A percentile compares a stretch with the other conserved stretches of the same genome.
Evolutionary conservation across 129 eudicot genomes (phyloP).

Genomic region (Tanacetum coccineum): DNA sequence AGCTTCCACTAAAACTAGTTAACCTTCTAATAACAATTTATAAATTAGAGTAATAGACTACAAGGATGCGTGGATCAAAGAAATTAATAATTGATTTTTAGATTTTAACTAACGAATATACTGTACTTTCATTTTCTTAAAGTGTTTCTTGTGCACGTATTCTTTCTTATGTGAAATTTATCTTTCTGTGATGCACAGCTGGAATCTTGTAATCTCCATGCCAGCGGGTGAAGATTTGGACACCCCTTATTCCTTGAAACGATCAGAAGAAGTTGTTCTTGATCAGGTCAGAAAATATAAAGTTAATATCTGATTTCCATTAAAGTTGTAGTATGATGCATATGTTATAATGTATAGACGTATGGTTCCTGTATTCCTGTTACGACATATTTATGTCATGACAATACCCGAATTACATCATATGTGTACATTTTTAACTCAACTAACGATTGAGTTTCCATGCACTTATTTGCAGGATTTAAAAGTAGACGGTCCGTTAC

Average conservation of each 20-base stretch:
- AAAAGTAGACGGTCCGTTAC: constrained; percentile 45
- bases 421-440: no score
- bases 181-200: constrained; percentile 48
- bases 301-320: background rate
- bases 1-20: no score
- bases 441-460: background rate
- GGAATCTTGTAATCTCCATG: constrained; percentile 71
- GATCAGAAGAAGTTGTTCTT: constrained; percentile 52
- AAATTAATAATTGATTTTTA: background rate
- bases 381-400: no score
- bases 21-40: no score
- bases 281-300: constrained; percentile 57
- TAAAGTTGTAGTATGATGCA: background rate
- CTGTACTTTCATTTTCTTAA: background rate
- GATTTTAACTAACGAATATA: background rate
- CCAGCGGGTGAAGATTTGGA: constrained; percentile 67
- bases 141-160: background rate
- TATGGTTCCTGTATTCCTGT: no score
- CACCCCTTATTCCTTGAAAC: constrained; percentile 65
- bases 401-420: no score
- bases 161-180: background rate
- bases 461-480: constrained; percentile 50
- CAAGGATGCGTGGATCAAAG: no score
- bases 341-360: background rate
- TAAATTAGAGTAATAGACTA: no score